Base-by-base conservation (phyloP, 2,329 filamentous ascomycete genomes). In the Microdochium trichocladiopsis region DNA sequence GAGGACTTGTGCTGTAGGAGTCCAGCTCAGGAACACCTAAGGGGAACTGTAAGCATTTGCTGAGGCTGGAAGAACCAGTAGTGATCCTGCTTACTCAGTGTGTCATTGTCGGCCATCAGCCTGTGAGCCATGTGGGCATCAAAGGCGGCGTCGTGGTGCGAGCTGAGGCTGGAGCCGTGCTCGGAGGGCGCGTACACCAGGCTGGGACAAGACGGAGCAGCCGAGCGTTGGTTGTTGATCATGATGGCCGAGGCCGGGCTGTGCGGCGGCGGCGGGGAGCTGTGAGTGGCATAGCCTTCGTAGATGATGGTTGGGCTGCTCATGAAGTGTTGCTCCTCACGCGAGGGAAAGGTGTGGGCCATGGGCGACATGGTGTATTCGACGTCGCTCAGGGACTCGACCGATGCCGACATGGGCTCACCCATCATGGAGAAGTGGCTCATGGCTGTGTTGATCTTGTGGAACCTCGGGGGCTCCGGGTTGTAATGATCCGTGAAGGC, bases 111-210 rank as follows among this genome's bases (percentile, higher is more conserved):
- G 60, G 75, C 71, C 62, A 78, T 72, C 61, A 80, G 66, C 61
- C 77, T 79, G 58, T 72, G 74, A 62, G 72, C 72, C 61, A 81
- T 65, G 57, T 78, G 75, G 49, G 74, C 72, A 61, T 84, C 82
- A 62, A 82, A 80, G 53, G 72, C 72, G 6, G 41, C 41, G 56
- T 83, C 81, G 57, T 77, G 72, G 58, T 84, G 80, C 25, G 80
- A 82, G 57, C 77, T 74, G 53, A 84, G 75, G 63, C 79, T 83
- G 37, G 81, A 83, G 62, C 78, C 75, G 51, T 76, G 75, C 60
- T 85, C 82, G 4, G 81, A 83, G 8, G 77, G 74, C n/a, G 78
- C 73, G 59, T 84, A 84, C 56, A 78, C 75, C 36, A 83, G 74
- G 56, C 81, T 76, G n/a, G 81, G 80, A 60, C 78, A 85, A 14